Evolutionary conservation across 164 flowering plant genomes (phyloP), one percentile per base, ranked within the genome.

Genomic region (Vitis cinerea): DNA sequence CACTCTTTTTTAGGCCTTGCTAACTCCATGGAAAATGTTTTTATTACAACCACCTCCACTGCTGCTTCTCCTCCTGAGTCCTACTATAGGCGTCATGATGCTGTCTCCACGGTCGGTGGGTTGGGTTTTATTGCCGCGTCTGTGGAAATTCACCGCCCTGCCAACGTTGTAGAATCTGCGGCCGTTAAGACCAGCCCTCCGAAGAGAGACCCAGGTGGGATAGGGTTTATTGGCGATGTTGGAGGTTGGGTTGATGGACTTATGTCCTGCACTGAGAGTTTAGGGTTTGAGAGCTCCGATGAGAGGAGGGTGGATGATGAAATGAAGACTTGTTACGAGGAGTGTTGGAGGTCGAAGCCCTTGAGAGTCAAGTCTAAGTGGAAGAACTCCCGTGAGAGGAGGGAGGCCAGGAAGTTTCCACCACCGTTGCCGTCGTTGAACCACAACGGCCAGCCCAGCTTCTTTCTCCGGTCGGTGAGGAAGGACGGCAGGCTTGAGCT

Each of bases 231-330:
- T 2, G 83, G 78, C 23, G 76, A 75, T 0, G 56, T 77, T 0
- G 78, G 83, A 10, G 81, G 85, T 2, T 74, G 67, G 1, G 77
- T 74, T 12, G 71, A 72, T 15, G 86, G 88, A 17, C 15, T 88
- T 59, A 65, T 60, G 75, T 82, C 90, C 16, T 88, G 90, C 64
- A 88, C 90, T 10, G 93, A 88, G 81, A 80, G 89, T 19, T 55
- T 88, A 27, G 93, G 90, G 48, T 86, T 77, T 63, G 93, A 86
- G 80, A 88, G 90, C 75, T 85, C 74, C 3, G 85, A 82, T 54
- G 86, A 81, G 68, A 74, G 76, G 31, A 62, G 68, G 54, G 63
- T 71, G 1, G 82, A 67, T 9, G 84, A 71, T 14, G 50, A 59
- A 8, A 23, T 59, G 49, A 54, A 30, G 52, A 58, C 61, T 19